A percentile compares a stretch with the other conserved stretches of the same genome.
These are phyloP conservation scores for Stipa capillata DNA, from an alignment of 176 grass and related monocot species.

Conservation along the genomic window DNA sequence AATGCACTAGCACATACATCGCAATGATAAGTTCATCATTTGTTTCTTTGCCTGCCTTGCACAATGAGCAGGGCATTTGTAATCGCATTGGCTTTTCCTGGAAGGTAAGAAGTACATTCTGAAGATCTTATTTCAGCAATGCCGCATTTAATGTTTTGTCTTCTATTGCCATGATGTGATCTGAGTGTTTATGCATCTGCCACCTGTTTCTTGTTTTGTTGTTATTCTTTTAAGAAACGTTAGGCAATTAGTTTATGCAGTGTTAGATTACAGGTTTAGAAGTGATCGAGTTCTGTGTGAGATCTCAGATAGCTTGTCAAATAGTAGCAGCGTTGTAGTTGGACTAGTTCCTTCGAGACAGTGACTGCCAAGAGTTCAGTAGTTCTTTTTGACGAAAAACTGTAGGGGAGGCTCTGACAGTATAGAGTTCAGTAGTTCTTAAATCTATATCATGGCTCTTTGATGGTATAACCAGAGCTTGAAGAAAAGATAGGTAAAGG, in stretches of 20 bases:
- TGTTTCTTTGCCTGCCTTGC: constrained; percentile 8
- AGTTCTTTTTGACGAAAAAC: too few relatives aligned
- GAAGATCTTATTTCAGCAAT: constrained; percentile 24
- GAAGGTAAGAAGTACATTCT: constrained; percentile 16
- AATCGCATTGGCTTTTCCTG: constrained; percentile 13
- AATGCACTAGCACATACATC: constrained; percentile 7
- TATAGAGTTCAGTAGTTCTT: not conserved
- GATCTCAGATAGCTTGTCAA: constrained; percentile 4
- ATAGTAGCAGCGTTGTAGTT: not conserved
- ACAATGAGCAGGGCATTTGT: not conserved
- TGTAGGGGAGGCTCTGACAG: too few relatives aligned
- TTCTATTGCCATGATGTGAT: constrained; percentile 36
- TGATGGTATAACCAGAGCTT: not conserved
- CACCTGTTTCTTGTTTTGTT: constrained; percentile 24
- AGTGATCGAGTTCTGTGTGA: not conserved
- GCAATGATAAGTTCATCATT: constrained; percentile 19
- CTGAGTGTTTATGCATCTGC: constrained; percentile 11
- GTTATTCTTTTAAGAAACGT: not conserved
- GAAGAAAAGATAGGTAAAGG: not conserved
- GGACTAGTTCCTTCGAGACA: not conserved
- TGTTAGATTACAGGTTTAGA: constrained; percentile 6
- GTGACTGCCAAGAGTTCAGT: not conserved
- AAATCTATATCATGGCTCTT: not conserved
- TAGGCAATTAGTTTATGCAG: constrained; percentile 3
- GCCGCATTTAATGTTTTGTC: constrained; percentile 20